Evolutionary conservation across 805 yeast species (phyloP).

Genomic region (Wickerhamomyces rabaulensis): DNA sequence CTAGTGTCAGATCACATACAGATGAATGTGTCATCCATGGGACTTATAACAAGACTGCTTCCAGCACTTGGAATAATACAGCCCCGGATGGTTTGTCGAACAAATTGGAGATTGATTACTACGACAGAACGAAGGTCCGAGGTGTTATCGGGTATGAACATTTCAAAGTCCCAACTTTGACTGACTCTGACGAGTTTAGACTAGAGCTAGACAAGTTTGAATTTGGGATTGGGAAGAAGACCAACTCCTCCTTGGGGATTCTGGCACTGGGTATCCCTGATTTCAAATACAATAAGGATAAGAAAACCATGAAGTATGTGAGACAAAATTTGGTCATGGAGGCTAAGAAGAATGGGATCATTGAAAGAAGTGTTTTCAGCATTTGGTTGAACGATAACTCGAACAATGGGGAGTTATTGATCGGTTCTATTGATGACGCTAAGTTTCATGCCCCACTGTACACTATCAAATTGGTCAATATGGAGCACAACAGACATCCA

Average conservation of each 20-base stretch:
- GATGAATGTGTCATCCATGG: conserved; percentile 8
- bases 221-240: conserved; percentile 25
- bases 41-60: conserved; percentile 2
- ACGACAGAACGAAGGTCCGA: conserved; percentile 3
- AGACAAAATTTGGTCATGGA: conserved; percentile 10
- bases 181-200: not conserved
- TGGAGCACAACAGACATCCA: conserved; percentile 2
- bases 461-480: conserved; percentile 27
- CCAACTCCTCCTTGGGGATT: conserved; percentile 33
- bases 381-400: conserved; percentile 12
- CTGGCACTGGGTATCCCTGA: conserved; percentile 37
- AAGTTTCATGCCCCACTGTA: conserved; percentile 31
- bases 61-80: conserved; percentile 1
- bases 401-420: conserved; percentile 23
- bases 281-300: conserved; percentile 1
- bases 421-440: conserved; percentile 37
- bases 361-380: conserved; percentile 14
- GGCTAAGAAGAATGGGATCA: conserved; percentile 3
- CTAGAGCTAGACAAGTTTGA: conserved; percentile 12
- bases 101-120: conserved; percentile 1
- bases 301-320: conserved; percentile 1
- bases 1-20: not conserved
- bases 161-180: conserved; percentile 5
- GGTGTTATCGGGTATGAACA: conserved; percentile 5
- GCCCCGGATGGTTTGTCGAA: not conserved